These are phyloP conservation scores for Phyllosticta paracitricarpa DNA, from an alignment of 2,329 filamentous ascomycete genomes.

Conservation along the genomic window DNA sequence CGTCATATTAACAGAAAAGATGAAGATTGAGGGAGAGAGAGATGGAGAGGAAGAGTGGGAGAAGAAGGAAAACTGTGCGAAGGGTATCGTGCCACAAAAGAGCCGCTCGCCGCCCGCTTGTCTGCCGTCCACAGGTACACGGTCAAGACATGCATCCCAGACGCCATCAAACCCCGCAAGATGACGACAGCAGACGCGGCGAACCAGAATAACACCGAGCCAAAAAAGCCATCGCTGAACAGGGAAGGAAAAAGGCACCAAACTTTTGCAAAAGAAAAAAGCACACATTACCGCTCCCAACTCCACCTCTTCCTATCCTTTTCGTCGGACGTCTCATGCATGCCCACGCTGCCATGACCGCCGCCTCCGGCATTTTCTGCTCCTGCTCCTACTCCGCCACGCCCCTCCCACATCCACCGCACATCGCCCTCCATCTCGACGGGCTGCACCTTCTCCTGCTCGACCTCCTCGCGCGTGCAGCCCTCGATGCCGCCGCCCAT, in stretches of 20 bases:
- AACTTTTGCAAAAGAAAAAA: background rate
- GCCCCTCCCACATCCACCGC: background rate
- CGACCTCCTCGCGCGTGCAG: background rate
- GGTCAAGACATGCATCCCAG: no score
- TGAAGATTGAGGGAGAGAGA: background rate
- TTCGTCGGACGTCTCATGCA: background rate
- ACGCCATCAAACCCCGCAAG: no score
- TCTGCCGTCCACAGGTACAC: no score
- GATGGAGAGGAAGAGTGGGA: background rate
- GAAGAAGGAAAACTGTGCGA: background rate
- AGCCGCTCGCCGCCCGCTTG: background rate
- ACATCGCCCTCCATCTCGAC: background rate
- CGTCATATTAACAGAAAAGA: background rate
- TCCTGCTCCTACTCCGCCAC: background rate
- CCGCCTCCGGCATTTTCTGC: no score
- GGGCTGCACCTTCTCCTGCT: background rate
- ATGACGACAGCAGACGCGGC: no score
- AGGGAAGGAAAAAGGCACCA: background rate
- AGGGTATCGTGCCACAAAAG: background rate
- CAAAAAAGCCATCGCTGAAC: background rate
- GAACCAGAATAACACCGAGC: no score
- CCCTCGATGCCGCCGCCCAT: background rate
- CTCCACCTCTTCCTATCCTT: background rate
- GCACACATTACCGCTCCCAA: background rate
- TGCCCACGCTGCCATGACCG: background rate